phyloP scores from a whole-genome alignment of 441 rosid genomes.

The Syzygium syzygioides region DNA sequence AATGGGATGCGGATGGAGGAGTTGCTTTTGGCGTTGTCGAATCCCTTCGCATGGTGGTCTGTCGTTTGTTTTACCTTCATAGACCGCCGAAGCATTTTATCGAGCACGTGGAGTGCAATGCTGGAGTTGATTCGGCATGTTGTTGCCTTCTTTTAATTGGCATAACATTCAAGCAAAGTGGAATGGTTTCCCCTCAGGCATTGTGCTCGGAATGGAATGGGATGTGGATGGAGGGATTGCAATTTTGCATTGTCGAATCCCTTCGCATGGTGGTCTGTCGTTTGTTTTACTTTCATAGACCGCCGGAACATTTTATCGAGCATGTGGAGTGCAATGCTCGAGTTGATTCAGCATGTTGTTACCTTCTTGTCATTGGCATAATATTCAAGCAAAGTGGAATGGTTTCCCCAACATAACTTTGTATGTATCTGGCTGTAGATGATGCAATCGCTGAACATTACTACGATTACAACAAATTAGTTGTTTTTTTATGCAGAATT shows the following conservation, averaged over 20 bases:
- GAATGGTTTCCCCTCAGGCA: neutral
- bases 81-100: neutral
- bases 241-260: too few species aligned
- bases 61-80: neutral
- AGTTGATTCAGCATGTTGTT: too few species aligned
- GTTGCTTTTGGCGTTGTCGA: conserved; percentile 5
- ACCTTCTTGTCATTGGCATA: too few species aligned
- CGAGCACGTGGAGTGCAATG: neutral
- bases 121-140: neutral
- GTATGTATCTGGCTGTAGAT: neutral
- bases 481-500: neutral
- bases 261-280: too few species aligned
- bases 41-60: neutral
- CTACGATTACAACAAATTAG: neutral
- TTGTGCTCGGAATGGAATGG: too few species aligned
- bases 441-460: neutral
- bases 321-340: too few species aligned
- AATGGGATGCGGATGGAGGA: neutral
- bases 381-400: too few species aligned
- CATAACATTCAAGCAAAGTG: neutral
- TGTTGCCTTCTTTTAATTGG: neutral
- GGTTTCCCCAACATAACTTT: neutral
- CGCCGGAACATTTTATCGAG: too few species aligned
- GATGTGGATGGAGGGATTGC: too few species aligned
- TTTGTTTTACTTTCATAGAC: too few species aligned